Percentiles rank a stretch among this genome's conserved stretches.
Evolutionary conservation across 345 rosid species (phyloP).

Genomic region (Triadica sebifera): DNA sequence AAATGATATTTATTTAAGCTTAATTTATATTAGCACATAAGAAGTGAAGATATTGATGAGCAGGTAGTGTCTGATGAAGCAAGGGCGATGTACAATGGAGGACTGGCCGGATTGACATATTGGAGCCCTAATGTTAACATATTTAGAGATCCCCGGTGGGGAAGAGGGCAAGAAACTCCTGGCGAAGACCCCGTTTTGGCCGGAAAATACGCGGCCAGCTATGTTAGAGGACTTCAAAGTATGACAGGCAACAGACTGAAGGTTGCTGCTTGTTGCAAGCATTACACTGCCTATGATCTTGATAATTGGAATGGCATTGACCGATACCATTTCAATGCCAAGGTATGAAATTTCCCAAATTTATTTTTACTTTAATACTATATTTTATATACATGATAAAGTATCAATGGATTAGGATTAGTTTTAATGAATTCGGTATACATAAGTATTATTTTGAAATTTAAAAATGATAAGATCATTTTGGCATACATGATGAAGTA

Average conservation of each 20-base stretch:
- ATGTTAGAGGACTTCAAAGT: constrained; percentile 39
- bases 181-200: constrained; percentile 35
- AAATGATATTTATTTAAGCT: too few relatives aligned
- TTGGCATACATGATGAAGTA: too few relatives aligned
- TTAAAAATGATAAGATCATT: too few relatives aligned
- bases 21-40: too few relatives aligned
- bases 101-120: constrained; percentile 30
- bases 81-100: constrained; percentile 38
- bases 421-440: too few relatives aligned
- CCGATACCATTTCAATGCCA: constrained; percentile 84
- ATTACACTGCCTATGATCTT: constrained; percentile 92
- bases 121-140: constrained; percentile 38
- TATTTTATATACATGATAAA: too few relatives aligned
- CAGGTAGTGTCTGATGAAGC: constrained; percentile 40
- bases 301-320: constrained; percentile 93
- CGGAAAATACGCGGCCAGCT: constrained; percentile 32
- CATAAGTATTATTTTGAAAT: too few relatives aligned
- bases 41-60: background rate
- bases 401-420: too few relatives aligned
- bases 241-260: constrained; percentile 53
- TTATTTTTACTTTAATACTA: too few relatives aligned
- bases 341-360: constrained; percentile 36
- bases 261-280: constrained; percentile 98
- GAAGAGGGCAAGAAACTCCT: constrained; percentile 36
- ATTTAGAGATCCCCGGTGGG: constrained; percentile 35